Evolutionary conservation across 805 yeast genomes (phyloP), one percentile per base, ranked within the genome.

Genomic region (Diddensiella santjacobensis): DNA sequence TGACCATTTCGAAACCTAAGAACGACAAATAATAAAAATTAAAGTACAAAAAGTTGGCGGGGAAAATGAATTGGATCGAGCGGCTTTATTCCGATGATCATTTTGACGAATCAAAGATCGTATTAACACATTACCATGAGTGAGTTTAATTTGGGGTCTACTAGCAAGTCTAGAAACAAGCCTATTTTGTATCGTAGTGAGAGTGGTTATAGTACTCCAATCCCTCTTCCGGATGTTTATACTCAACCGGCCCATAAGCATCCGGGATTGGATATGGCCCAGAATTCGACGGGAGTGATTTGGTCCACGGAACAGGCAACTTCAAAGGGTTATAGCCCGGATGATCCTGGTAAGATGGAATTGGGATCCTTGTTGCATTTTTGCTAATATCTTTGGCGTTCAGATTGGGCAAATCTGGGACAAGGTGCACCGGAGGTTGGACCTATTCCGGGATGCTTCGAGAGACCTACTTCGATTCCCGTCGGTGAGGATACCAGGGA

Each of bases 351-450:
- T 44, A 31, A 10, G 54, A 36, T 10, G 13, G n/a, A 33, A 19
- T n/a, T 41, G 6, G 26, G 11, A 10, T 10, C 31, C 11, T 26
- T 26, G 31, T 26, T 30, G 22, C n/a, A 46, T 13, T 30, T 30
- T 18, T n/a, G 3, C n/a, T 8, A 20, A 17, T 20, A 26, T 29
- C 18, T 20, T 46, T 26, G 17, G 26, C 19, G 18, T 22, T n/a
- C 44, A 17, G 58, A 57, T 19, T 79, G 83, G 83, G 77, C 80
- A 33, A 79, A 79, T 59, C 66, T 79, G 60, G 84, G 84, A 38
- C 84, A 79, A 60, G 84, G 84, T 42, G 80, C 81, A 48, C 83
- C 84, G 2, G 83, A 79, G 59, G 81, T 78, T 46, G 83, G 83
- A 19, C 80, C 75, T 42, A 67, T 79, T 40, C 78, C 78, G 2